These are phyloP conservation scores for Aureobasidium melanogenum DNA, from an alignment of 2,329 filamentous ascomycete species.

Conservation along the genomic window DNA sequence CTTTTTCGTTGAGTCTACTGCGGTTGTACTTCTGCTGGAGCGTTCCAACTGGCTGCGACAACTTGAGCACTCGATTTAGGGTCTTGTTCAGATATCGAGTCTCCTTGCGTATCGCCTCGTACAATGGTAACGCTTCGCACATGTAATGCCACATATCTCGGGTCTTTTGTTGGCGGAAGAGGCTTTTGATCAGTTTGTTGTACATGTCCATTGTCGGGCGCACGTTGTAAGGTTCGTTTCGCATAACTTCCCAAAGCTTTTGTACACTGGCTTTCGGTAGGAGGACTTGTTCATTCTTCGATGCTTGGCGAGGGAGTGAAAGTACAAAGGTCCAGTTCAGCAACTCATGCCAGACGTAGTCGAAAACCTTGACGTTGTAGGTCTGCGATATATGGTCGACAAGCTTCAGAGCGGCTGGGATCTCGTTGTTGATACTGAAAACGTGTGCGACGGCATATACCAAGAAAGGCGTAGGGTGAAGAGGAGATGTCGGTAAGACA, in stretches of 20 bases:
- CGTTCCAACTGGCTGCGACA: not conserved
- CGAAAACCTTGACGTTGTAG: slow-evolving; percentile 51
- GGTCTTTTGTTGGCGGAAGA: slow-evolving; percentile 14
- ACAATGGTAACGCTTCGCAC: slow-evolving; percentile 17
- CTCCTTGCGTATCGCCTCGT: not conserved
- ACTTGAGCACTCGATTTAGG: not conserved
- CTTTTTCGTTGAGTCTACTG: not conserved
- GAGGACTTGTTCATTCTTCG: slow-evolving; percentile 17
- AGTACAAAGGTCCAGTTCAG: slow-evolving; percentile 59
- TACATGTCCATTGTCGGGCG: slow-evolving; percentile 50
- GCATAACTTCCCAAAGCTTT: slow-evolving; percentile 53
- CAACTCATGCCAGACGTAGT: slow-evolving; percentile 55
- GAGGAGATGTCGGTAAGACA: slow-evolving; percentile 39
- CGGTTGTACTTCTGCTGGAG: slow-evolving; percentile 3
- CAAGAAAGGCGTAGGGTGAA: slow-evolving; percentile 50
- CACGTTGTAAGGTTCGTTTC: slow-evolving; percentile 46
- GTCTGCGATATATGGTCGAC: slow-evolving; percentile 54
- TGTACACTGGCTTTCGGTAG: slow-evolving; percentile 39
- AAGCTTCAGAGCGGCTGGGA: slow-evolving; percentile 49
- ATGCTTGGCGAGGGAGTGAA: slow-evolving; percentile 26
- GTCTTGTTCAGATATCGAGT: not conserved
- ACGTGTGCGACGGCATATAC: slow-evolving; percentile 59
- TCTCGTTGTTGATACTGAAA: slow-evolving; percentile 57
- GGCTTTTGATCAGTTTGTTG: slow-evolving; percentile 27
- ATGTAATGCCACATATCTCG: slow-evolving; percentile 19